Percentiles rank a stretch among this genome's conserved stretches.
Evolutionary conservation across 306 rosid genomes (phyloP).

Genomic region (Trichosanthes truncata): DNA sequence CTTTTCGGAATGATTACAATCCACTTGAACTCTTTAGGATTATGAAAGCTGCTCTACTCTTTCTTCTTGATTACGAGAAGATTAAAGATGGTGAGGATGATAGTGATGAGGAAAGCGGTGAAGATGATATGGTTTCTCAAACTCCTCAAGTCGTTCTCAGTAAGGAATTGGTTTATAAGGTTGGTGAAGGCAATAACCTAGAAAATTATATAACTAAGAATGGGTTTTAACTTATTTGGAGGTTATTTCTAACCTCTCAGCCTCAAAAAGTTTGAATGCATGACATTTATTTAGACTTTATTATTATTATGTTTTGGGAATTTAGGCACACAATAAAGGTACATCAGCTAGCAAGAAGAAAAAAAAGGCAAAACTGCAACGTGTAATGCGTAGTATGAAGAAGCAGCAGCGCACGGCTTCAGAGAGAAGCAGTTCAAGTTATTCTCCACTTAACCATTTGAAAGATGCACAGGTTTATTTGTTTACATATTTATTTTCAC

Average conservation of each 20-base stretch:
- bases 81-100: constrained; percentile 51
- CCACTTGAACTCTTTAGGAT: constrained; percentile 40
- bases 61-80: constrained; percentile 88
- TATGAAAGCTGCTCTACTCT: constrained; percentile 62
- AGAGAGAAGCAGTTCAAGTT: constrained; percentile 32
- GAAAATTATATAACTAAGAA: not conserved
- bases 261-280: not conserved
- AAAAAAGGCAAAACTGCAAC: constrained; percentile 73
- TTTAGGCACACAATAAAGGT: constrained; percentile 81
- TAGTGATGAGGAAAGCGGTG: constrained; percentile 60
- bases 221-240: not conserved
- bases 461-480: constrained; percentile 70
- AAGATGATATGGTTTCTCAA: constrained; percentile 42
- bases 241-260: not conserved
- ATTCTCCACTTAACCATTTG: constrained; percentile 79
- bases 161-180: constrained; percentile 71
- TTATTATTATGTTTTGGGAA: constrained; percentile 7
- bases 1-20: not conserved
- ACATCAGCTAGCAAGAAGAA: constrained; percentile 80
- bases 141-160: constrained; percentile 44
- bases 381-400: constrained; percentile 68
- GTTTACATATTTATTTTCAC: not conserved
- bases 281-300: not conserved
- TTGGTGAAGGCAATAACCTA: constrained; percentile 15
- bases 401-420: constrained; percentile 59